Evolutionary conservation across 2,329 filamentous ascomycete genomes (phyloP).

Genomic region (Septoria petroselini): DNA sequence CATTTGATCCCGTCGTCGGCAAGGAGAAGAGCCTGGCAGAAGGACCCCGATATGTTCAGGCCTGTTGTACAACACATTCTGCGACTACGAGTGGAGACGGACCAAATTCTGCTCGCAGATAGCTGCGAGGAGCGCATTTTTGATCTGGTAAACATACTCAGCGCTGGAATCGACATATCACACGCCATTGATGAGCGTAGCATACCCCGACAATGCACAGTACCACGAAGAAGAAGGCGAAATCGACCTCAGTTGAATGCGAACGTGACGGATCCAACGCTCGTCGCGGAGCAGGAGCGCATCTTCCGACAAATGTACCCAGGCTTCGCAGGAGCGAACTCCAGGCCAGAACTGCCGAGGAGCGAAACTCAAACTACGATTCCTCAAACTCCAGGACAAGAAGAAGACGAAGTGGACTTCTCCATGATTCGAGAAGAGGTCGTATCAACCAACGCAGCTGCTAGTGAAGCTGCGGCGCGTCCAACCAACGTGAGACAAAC

Average conservation of each 20-base stretch:
- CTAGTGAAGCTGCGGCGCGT: constrained; percentile 15
- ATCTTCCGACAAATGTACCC: constrained; percentile 50
- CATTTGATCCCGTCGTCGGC: constrained; percentile 44
- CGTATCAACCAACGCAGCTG: constrained; percentile 9
- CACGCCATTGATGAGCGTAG: constrained; percentile 66
- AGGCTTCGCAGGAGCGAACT: constrained; percentile 35
- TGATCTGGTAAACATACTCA: constrained; percentile 65
- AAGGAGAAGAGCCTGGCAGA: constrained; percentile 42
- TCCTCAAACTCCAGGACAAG: constrained; percentile 26
- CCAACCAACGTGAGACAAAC: constrained; percentile 28
- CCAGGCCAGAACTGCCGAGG: constrained; percentile 10
- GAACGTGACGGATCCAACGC: constrained; percentile 36
- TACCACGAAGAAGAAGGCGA: constrained; percentile 44
- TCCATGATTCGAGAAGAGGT: constrained; percentile 37
- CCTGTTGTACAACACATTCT: constrained; percentile 58
- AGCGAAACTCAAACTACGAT: constrained; percentile 15
- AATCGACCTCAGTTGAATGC: constrained; percentile 36
- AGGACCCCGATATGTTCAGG: constrained; percentile 48
- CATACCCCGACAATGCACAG: constrained; percentile 45
- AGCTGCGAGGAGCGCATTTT: constrained; percentile 63
- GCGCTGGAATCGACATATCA: constrained; percentile 70
- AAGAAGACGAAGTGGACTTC: constrained; percentile 39
- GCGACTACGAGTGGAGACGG: constrained; percentile 67
- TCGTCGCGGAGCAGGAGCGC: constrained; percentile 50
- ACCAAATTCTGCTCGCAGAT: constrained; percentile 70